Evolutionary conservation across 257 asterid genomes (phyloP).

Genomic region (Scutellaria galericulata): DNA sequence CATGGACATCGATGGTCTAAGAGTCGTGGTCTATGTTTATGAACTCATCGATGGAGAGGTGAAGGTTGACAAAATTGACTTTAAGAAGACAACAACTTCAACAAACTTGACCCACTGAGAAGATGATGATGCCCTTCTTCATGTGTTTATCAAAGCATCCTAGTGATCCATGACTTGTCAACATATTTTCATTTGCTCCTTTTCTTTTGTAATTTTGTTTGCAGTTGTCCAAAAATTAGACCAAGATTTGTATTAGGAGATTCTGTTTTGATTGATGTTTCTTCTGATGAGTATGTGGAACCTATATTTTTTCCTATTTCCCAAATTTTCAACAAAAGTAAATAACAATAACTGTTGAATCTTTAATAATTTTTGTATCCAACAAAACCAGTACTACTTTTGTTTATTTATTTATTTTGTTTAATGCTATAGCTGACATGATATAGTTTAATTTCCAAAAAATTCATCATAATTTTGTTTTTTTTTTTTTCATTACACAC

Average conservation of each 20-base stretch:
- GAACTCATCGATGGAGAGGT: constrained; percentile 98
- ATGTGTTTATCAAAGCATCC: background rate
- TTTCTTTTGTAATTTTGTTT: constrained; percentile 21
- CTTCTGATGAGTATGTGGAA: background rate
- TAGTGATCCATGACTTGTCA: constrained; percentile 9
- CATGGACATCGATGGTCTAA: constrained; percentile 94
- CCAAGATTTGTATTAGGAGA: constrained; percentile 24
- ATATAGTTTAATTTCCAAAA: too few species aligned
- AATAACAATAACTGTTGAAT: background rate
- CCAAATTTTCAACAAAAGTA: constrained; percentile 1
- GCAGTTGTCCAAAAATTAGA: constrained; percentile 20
- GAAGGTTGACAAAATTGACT: constrained; percentile 97
- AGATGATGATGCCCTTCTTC: background rate
- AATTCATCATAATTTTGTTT: too few species aligned
- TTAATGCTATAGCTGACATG: too few species aligned
- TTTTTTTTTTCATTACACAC: too few species aligned
- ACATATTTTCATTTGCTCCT: constrained; percentile 6
- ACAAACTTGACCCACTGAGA: constrained; percentile 27
- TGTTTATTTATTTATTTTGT: too few species aligned
- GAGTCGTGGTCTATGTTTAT: constrained; percentile 94
- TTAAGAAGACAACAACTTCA: constrained; percentile 82
- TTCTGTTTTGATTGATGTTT: constrained; percentile 5
- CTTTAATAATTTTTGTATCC: too few species aligned
- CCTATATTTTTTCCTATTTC: background rate
- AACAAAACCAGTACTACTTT: too few species aligned